Conservation (phyloP, 2,329 filamentous ascomycete species). For the Pestalotiopsis sp. region DNA sequence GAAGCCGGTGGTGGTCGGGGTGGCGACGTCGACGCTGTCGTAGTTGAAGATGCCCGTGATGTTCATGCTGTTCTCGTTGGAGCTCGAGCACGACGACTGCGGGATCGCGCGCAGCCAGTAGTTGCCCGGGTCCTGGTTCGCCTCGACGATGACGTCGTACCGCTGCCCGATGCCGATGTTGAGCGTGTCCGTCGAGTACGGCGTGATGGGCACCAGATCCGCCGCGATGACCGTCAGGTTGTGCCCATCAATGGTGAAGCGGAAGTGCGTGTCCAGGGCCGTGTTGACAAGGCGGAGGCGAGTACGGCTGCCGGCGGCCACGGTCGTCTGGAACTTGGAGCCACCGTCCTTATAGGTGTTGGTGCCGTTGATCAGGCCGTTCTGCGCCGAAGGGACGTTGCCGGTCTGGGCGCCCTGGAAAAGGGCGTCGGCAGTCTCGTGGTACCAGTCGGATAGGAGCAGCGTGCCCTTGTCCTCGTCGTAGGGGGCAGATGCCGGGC, state of each 20-base stretch:
- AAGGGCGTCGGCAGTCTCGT: constrained; percentile 43
- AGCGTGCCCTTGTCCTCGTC: constrained; percentile 65
- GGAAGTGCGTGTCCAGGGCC: constrained; percentile 39
- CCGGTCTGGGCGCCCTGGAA: constrained; percentile 28
- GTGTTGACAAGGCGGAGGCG: constrained; percentile 48
- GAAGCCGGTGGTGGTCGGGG: constrained; percentile 18
- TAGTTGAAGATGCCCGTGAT: constrained; percentile 40
- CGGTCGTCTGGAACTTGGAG: constrained; percentile 37
- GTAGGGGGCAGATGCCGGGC: constrained; percentile 59
- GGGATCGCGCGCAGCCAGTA: constrained; percentile 51
- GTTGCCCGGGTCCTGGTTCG: constrained; percentile 25
- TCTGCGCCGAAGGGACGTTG: constrained; percentile 43
- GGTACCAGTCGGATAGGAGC: constrained; percentile 62
- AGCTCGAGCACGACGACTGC: constrained; percentile 36
- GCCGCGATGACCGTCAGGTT: constrained; percentile 54
- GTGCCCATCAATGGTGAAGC: constrained; percentile 55
- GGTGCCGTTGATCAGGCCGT: constrained; percentile 38
- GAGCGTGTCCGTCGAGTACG: constrained; percentile 48
- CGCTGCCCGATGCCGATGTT: constrained; percentile 44
- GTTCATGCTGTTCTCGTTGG: constrained; percentile 17
- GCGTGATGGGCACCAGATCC: constrained; percentile 57
- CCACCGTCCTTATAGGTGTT: constrained; percentile 38
- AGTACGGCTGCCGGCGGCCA: constrained; percentile 45
- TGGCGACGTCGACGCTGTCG: constrained; percentile 25
- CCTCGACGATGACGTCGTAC: constrained; percentile 17